phyloP scores from a whole-genome alignment of 192 early-diverging fungal species.

The Coemansia aciculifera region DNA sequence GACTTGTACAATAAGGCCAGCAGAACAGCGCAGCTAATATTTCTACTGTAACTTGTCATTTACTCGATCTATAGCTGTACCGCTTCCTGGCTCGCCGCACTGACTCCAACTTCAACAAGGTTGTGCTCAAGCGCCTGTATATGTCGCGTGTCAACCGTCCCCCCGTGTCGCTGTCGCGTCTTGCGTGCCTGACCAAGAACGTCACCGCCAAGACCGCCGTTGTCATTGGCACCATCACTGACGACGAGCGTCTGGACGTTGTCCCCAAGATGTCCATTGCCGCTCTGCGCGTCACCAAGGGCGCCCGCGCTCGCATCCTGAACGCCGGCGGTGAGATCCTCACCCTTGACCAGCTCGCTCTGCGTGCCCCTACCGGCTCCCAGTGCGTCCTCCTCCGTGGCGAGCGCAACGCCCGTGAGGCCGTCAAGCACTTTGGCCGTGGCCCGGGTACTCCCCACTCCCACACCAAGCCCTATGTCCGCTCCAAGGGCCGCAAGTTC shows the following conservation, averaged over 20 bases:
- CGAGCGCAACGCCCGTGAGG: slow-evolving; percentile 90
- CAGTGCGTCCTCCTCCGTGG: slow-evolving; percentile 96
- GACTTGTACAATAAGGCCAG: neutral
- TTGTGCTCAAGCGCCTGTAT: slow-evolving; percentile 95
- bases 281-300: slow-evolving; percentile 93
- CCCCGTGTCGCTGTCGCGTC: slow-evolving; percentile 89
- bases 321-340: slow-evolving; percentile 98
- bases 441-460: slow-evolving; percentile 71
- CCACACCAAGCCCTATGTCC: slow-evolving; percentile 87
- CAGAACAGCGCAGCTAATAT: neutral
- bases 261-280: slow-evolving; percentile 95
- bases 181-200: slow-evolving; percentile 76
- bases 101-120: slow-evolving; percentile 98
- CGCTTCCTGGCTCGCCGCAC: slow-evolving; percentile 99
- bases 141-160: slow-evolving; percentile 98
- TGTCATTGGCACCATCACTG: slow-evolving; percentile 94
- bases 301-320: slow-evolving; percentile 95
- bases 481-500: slow-evolving; percentile 99
- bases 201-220: slow-evolving; percentile 87
- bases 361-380: slow-evolving; percentile 95
- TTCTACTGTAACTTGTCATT: neutral
- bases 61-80: slow-evolving; percentile 72
- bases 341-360: slow-evolving; percentile 98
- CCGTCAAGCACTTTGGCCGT: slow-evolving; percentile 97
- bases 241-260: slow-evolving; percentile 90